Base-by-base conservation (phyloP, 2,329 filamentous ascomycete species). In the Cytospora mali region DNA sequence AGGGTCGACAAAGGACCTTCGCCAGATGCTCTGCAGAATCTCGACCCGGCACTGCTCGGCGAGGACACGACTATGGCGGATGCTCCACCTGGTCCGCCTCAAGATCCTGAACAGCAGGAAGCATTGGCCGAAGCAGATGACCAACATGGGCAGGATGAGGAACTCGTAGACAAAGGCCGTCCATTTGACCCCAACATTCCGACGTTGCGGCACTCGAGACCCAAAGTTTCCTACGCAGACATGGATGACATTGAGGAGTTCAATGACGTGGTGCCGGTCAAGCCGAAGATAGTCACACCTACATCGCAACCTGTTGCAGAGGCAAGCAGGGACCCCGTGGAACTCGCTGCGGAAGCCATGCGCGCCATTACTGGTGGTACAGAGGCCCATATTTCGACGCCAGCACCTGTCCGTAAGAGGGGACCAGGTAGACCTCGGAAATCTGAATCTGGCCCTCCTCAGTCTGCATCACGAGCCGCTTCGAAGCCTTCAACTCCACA, bases 11-110 rank as follows among this genome's bases (percentile, higher is more conserved):
- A 74, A 55, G 70, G 75, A n/a, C 67, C 72, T 25, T 71, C 73
- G 21, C 69, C 64, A 1, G 66, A 73, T 28, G 72, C 74, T 69
- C 67, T 77, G 4, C 73, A 77, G 65, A 79, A 82, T 55, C 76
- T 86, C 72, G 84, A 86, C 61, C 84, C 84, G 3, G 83, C 83
- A 1, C 72, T 86, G 21, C 80, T 74, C 51, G 61, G 53, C 6
- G 66, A 58, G 4, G 65, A 71, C 48, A 55, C 62, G 16, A 64
- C 61, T 11, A 69, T 71, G 65, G 27, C 53, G 16, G 65, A 69
- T 56, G 62, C 62, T 9, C 66, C 61, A 29, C 58, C 61, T 18
- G 68, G 62, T 7, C 66, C 62, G 29, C 59, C 61, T 16, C 68
- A 65, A 25, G 63, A 6, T 6, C 16, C 33, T 39, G 54, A 48